Base-by-base conservation (phyloP, 2,329 filamentous ascomycete species). In the Fusarium sp. region DNA sequence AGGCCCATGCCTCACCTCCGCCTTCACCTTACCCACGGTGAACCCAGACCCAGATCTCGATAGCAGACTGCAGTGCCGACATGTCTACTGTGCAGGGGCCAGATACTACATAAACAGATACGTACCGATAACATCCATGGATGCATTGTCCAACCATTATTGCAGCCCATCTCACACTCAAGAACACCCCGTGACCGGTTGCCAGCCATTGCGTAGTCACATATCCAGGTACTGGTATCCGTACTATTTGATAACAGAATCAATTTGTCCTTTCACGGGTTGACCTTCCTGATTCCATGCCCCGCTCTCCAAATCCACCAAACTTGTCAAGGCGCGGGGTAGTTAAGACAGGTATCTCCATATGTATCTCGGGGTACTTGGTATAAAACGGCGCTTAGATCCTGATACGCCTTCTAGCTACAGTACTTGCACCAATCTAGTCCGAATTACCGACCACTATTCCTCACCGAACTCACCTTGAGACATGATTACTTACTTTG, bases 201-300 rank as follows among this genome's bases (percentile, higher is more conserved):
- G 6, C 27, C 38, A 45, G 23, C 39, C 52, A 52, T 27, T 54
- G 49, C 14, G 14, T 35, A 29, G 37, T 23, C 21, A 27, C 15
- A 27, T 39, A 29, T 21, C 11, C 37, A 44, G 31, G 19, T 7
- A 38, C 29, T 25, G 25, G 39, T 46, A 48, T 25, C 51, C 23
- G 31, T 37, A 56, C 27, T 52, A 23, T 45, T 55, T 52, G 41
- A 52, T 38, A 51, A 69, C 38, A 49, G 42, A 56, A 38, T 48
- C 23, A 41, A 29, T 45, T 38, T 18, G 35, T 39, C 35, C 39
- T 58, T 44, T 48, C 33, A 38, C 70, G 70, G 70, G 66, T 62
- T 72, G 42, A 65, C 70, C 44, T 72, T 72, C 70, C 70, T 70
- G 46, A 70, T 73, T 62, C 27, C 41, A 39, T 44, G 49, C 39